phyloP scores from a whole-genome alignment of 768 basidiomycete genomes.

The Leccinum boreale region DNA sequence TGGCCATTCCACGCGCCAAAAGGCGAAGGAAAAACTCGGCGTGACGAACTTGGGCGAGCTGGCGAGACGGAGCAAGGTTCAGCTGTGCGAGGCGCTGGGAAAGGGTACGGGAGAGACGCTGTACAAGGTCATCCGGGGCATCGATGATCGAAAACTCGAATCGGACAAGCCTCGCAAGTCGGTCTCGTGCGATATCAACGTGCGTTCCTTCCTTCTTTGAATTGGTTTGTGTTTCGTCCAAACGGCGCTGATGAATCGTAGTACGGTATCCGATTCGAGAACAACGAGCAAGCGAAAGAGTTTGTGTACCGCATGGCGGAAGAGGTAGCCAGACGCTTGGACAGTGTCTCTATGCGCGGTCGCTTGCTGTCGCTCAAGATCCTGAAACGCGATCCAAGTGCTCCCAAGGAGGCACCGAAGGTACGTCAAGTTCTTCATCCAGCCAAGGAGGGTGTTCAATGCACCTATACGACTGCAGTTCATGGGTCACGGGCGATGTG shows the following conservation, averaged over 20 bases:
- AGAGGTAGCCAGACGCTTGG: slow-evolving; percentile 73
- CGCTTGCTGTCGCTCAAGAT: slow-evolving; percentile 80
- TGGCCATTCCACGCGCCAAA: slow-evolving; percentile 70
- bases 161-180: slow-evolving; percentile 85
- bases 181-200: slow-evolving; percentile 94
- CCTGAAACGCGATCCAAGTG: slow-evolving; percentile 80
- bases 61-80: slow-evolving; percentile 55
- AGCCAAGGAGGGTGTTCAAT: background rate
- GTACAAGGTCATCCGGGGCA: slow-evolving; percentile 78
- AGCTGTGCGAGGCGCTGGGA: slow-evolving; percentile 72
- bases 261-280: slow-evolving; percentile 95
- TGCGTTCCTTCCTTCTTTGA: slow-evolving; percentile 38
- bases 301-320: slow-evolving; percentile 76
- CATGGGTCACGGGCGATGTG: slow-evolving; percentile 86
- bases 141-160: slow-evolving; percentile 78
- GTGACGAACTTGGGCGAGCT: slow-evolving; percentile 69
- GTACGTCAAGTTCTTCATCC: slow-evolving; percentile 36
- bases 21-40: slow-evolving; percentile 78
- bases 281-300: slow-evolving; percentile 72
- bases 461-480: slow-evolving; percentile 47
- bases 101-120: slow-evolving; percentile 80
- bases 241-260: slow-evolving; percentile 29
- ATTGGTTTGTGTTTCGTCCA: background rate
- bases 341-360: slow-evolving; percentile 66
- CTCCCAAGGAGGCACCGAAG: slow-evolving; percentile 90